Evolutionary conservation across 1,284 basidiomycete species (phyloP).

Genomic region (Pseudozyma pruni): DNA sequence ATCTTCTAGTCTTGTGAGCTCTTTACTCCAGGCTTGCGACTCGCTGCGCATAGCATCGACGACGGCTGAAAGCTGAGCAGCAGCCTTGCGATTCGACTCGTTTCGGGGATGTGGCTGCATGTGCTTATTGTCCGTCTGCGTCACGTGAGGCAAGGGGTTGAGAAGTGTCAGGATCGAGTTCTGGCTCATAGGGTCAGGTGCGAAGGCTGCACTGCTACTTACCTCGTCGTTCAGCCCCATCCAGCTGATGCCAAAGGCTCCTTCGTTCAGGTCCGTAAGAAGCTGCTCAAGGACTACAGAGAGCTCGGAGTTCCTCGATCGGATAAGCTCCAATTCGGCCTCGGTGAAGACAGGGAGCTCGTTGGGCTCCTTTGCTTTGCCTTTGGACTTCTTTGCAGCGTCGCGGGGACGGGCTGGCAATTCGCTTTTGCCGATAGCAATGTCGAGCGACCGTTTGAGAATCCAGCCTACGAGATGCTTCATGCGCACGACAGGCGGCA

Average conservation of each 20-base stretch:
- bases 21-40: constrained; percentile 48
- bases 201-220: neutral
- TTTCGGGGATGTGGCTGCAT: constrained; percentile 57
- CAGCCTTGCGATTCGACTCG: constrained; percentile 49
- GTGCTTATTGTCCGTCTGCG: constrained; percentile 13
- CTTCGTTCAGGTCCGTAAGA: constrained; percentile 53
- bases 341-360: constrained; percentile 37
- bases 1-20: constrained; percentile 39
- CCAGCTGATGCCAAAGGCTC: constrained; percentile 61
- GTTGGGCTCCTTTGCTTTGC: constrained; percentile 25
- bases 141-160: neutral
- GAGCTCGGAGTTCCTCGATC: constrained; percentile 25
- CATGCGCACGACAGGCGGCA: constrained; percentile 59
- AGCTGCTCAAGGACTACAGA: constrained; percentile 48
- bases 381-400: constrained; percentile 35
- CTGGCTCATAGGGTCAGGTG: no score
- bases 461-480: constrained; percentile 57
- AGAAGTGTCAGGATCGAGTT: no score
- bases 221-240: constrained; percentile 34
- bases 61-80: constrained; percentile 43
- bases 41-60: constrained; percentile 50
- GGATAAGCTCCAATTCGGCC: constrained; percentile 44
- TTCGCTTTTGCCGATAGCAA: constrained; percentile 44
- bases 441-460: constrained; percentile 52
- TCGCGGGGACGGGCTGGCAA: constrained; percentile 22